These are phyloP conservation scores for Aspergillaceae sp. DNA, from an alignment of 2,329 filamentous ascomycete genomes.

Conservation along the genomic window DNA sequence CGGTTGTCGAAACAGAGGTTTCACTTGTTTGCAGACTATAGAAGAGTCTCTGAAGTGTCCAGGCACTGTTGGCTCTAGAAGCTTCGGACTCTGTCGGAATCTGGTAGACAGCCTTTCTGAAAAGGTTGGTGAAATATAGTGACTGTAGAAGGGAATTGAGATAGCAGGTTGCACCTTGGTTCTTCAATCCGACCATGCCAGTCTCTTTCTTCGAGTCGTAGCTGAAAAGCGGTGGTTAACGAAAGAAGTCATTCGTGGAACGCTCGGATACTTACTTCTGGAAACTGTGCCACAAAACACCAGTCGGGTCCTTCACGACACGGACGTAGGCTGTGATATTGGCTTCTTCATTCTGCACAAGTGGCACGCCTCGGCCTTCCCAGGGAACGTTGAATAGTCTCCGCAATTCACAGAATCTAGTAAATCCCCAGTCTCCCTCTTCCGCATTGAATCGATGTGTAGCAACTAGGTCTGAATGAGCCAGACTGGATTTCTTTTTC, in stretches of 20 bases:
- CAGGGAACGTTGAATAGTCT: conserved; percentile 73
- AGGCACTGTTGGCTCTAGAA: conserved; percentile 77
- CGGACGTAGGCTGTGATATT: conserved; percentile 41
- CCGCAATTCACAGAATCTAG: conserved; percentile 82
- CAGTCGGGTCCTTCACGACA: conserved; percentile 42
- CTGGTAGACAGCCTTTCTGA: conserved; percentile 94
- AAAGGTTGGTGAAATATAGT: conserved; percentile 80
- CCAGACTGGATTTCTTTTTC: not conserved
- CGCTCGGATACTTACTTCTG: conserved; percentile 28
- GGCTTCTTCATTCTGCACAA: conserved; percentile 41
- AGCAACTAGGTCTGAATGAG: conserved; percentile 44
- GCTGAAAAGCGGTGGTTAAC: conserved; percentile 29
- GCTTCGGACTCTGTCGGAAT: conserved; percentile 86
- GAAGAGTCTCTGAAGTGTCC: conserved; percentile 86
- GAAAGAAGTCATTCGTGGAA: not conserved
- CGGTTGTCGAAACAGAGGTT: conserved; percentile 75
- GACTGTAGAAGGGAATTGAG: conserved; percentile 78
- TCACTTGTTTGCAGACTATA: conserved; percentile 87
- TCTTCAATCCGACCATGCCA: conserved; percentile 90
- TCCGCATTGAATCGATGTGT: conserved; percentile 94
- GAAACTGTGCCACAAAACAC: conserved; percentile 42
- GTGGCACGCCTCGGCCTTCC: conserved; percentile 56
- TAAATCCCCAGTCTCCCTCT: conserved; percentile 98
- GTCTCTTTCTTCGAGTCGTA: conserved; percentile 99
- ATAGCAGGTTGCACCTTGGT: conserved; percentile 90